A percentile compares a stretch with the other conserved stretches of the same genome.
Conservation (phyloP, 2,329 filamentous ascomycete species). For the Paecilomyces dactylethromorphus region DNA sequence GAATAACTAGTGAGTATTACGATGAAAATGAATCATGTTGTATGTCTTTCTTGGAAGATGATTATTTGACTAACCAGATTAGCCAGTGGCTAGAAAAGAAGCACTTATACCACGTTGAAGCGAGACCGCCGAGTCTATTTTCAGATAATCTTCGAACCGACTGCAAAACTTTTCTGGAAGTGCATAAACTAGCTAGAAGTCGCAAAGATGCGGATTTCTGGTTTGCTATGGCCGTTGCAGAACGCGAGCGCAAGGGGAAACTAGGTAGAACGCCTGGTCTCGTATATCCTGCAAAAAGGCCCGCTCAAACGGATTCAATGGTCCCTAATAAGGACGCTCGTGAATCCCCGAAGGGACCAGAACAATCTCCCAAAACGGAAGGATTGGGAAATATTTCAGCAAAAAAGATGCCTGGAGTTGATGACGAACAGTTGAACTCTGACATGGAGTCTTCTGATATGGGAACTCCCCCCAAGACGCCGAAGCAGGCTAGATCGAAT, state of each 20-base stretch:
- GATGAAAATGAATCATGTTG: too few relatives aligned
- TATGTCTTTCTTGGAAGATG: background rate
- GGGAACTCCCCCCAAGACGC: background rate
- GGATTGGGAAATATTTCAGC: background rate
- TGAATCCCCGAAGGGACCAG: background rate
- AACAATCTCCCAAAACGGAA: background rate
- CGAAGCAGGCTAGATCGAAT: background rate
- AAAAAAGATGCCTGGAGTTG: background rate
- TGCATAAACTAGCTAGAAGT: background rate
- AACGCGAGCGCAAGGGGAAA: background rate
- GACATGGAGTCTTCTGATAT: background rate
- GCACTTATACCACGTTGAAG: conserved; percentile 2
- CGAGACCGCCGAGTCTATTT: background rate
- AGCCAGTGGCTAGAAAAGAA: conserved; percentile 7
- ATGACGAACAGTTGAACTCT: background rate
- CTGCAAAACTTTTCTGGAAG: background rate
- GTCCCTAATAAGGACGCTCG: background rate
- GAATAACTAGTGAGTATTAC: background rate
- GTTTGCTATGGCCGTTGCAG: conserved; percentile 1
- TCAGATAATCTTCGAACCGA: background rate
- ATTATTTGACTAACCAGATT: background rate
- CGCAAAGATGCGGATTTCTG: conserved; percentile 2
- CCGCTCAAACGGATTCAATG: background rate
- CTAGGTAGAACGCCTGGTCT: conserved; percentile 1
- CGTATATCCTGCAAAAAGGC: background rate